Conservation (phyloP, 202 grass and related monocot genomes). For the Elaeis oleifera region DNA sequence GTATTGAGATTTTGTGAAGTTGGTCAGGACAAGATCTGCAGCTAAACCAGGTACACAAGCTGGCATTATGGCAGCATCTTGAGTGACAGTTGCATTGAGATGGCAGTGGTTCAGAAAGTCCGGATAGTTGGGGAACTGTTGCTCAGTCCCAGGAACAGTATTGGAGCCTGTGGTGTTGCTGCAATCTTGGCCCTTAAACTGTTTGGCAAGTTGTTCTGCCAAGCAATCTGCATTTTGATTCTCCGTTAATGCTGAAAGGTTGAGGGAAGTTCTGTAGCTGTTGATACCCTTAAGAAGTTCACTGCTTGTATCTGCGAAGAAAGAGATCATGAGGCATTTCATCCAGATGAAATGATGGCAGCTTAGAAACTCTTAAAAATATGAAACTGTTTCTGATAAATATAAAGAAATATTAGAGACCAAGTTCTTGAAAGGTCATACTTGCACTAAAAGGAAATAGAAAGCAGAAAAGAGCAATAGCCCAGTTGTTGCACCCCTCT, state of each 20-base stretch:
- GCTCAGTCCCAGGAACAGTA: slow-evolving; percentile 77
- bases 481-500: too few relatives aligned
- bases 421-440: too few relatives aligned
- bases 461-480: too few relatives aligned
- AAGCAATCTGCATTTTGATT: slow-evolving; percentile 76
- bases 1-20: slow-evolving; percentile 92
- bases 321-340: not conserved
- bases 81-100: slow-evolving; percentile 72
- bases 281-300: slow-evolving; percentile 87
- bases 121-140: slow-evolving; percentile 68
- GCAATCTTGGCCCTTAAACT: slow-evolving; percentile 67
- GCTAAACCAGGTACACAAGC: slow-evolving; percentile 59
- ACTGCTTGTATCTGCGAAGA: slow-evolving; percentile 36
- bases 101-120: slow-evolving; percentile 64
- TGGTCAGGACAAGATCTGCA: slow-evolving; percentile 55
- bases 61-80: slow-evolving; percentile 67
- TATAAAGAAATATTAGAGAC: too few relatives aligned
- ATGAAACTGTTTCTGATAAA: not conserved
- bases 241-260: slow-evolving; percentile 52
- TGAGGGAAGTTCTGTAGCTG: slow-evolving; percentile 61
- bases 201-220: slow-evolving; percentile 64
- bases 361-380: not conserved
- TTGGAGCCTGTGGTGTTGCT: slow-evolving; percentile 82
- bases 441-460: too few relatives aligned
- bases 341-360: not conserved